A percentile compares a stretch with the other conserved stretches of the same genome.
Evolutionary conservation across 2,329 filamentous ascomycete species (phyloP).

Genomic region (Colletotrichum tofieldiae): DNA sequence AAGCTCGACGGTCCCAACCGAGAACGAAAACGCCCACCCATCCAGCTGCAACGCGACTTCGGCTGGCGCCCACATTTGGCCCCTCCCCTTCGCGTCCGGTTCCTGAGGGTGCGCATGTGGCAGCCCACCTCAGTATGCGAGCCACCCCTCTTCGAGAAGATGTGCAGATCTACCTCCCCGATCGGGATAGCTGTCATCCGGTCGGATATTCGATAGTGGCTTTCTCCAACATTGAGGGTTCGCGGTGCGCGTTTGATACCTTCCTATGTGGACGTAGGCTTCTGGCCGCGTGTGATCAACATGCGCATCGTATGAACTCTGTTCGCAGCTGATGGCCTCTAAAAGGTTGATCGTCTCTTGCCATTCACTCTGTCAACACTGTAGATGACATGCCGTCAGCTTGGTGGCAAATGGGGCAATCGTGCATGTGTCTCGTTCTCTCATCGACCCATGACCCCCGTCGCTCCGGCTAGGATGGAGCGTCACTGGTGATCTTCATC

Average conservation of each 20-base stretch:
- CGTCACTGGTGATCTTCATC: neutral
- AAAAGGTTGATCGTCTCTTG: neutral
- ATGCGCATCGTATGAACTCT: neutral
- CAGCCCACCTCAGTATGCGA: neutral
- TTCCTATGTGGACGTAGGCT: slow-evolving; percentile 15
- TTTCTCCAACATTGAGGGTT: neutral
- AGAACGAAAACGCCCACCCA: neutral
- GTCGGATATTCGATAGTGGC: neutral
- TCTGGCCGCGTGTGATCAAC: neutral
- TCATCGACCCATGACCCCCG: slow-evolving; percentile 8
- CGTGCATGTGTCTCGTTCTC: neutral
- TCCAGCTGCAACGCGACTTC: neutral
- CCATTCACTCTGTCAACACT: neutral
- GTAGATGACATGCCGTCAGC: slow-evolving; percentile 16
- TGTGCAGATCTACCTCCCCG: slow-evolving; percentile 20
- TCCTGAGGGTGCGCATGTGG: slow-evolving; percentile 6
- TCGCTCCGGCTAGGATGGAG: neutral
- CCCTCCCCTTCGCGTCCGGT: neutral
- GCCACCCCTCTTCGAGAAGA: slow-evolving; percentile 1
- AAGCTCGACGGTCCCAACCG: neutral
- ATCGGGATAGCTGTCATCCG: slow-evolving; percentile 10
- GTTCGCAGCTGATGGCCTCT: neutral
- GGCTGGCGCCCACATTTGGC: neutral
- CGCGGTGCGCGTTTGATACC: neutral
- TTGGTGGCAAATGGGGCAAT: slow-evolving; percentile 14